These are phyloP conservation scores for Mycena sp. DNA, from an alignment of 1,284 basidiomycete genomes.

Conservation along the genomic window DNA sequence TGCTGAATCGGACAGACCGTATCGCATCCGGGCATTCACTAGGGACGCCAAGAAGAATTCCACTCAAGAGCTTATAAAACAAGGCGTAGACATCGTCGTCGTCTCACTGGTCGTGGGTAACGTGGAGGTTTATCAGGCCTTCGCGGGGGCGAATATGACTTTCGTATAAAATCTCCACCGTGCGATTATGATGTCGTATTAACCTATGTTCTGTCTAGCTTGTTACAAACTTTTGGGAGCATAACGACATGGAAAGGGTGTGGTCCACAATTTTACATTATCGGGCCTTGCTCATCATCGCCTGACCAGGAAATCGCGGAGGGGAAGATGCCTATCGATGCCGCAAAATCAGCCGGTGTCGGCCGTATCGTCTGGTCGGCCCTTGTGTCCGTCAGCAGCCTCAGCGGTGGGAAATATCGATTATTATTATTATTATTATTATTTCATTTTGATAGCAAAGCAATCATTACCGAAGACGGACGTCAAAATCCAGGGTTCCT, in stretches of 20 bases:
- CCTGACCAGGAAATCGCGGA: constrained; percentile 19
- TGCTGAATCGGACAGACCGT: constrained; percentile 23
- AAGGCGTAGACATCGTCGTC: constrained; percentile 34
- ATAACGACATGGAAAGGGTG: constrained; percentile 12
- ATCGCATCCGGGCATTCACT: constrained; percentile 36
- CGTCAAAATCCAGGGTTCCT: constrained; percentile 13
- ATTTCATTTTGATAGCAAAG: constrained; percentile 31
- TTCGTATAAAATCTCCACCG: constrained; percentile 9
- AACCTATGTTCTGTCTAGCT: not conserved
- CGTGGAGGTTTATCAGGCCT: constrained; percentile 16
- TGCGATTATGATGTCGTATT: not conserved
- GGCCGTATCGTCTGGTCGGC: constrained; percentile 23
- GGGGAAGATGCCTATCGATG: constrained; percentile 27
- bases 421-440: not conserved
- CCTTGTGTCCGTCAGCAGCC: constrained; percentile 4
- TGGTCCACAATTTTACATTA: not conserved
- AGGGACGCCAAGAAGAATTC: constrained; percentile 31
- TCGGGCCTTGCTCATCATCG: not conserved
- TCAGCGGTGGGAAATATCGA: constrained; percentile 16
- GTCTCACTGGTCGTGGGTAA: constrained; percentile 22
- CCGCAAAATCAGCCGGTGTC: constrained; percentile 8
- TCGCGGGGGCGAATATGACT: constrained; percentile 20
- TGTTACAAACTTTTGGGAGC: constrained; percentile 27
- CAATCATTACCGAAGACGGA: constrained; percentile 18
- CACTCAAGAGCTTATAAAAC: constrained; percentile 22